Base-by-base conservation (phyloP, 177 flowering plant genomes). In the Vitis hybrid region DNA sequence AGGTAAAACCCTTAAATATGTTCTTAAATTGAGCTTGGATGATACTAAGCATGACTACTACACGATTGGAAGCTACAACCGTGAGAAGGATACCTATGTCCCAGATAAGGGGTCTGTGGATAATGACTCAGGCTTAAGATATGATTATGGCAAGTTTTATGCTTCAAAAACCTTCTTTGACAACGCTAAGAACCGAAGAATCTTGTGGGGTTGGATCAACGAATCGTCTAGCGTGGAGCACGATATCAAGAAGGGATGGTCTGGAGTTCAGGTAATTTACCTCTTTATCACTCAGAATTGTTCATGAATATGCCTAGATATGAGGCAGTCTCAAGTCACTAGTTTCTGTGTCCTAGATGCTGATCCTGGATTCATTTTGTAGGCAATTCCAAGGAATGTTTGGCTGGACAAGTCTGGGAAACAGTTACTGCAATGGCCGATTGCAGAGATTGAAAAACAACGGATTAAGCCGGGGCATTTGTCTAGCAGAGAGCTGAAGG, bases 221-320 rank as follows among this genome's bases (percentile, higher is more conserved):
- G 90, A 88, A 54, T 82, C 86, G 0, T 74, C 76, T 0, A 71
- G 60, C 21, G 40, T 21, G 0, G 60, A 9, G 0, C 78, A 71
- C 70, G 85, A 82, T 59, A 60, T 77, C 10, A 48, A 62, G 51
- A 88, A 77, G 51, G 88, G 92, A 17, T 88, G 92, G 92, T 74
- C 88, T 30, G 92, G 92, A 23, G 15, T 88, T 64, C 88, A 86
- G 82, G 91, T 86, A 77, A 77, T 14, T 34, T 11, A 19, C 15
- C 15, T 49, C 23, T 7, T 10, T 56, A 17, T 34, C 6, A 5
- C 40, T 4, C 5, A 34, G 40, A 34, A 34, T 5, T 34, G 6
- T 4, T 34, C 40, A 23, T 34, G 40, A 34, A 34, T 4, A 34
- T 4, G 5, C 40, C 5, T 34, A 34, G 40, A 34, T 1, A 34